Percentiles rank a stretch among this genome's conserved stretches.
Conservation (phyloP, 345 rosid species). For the Citrus mangshanensis region DNA sequence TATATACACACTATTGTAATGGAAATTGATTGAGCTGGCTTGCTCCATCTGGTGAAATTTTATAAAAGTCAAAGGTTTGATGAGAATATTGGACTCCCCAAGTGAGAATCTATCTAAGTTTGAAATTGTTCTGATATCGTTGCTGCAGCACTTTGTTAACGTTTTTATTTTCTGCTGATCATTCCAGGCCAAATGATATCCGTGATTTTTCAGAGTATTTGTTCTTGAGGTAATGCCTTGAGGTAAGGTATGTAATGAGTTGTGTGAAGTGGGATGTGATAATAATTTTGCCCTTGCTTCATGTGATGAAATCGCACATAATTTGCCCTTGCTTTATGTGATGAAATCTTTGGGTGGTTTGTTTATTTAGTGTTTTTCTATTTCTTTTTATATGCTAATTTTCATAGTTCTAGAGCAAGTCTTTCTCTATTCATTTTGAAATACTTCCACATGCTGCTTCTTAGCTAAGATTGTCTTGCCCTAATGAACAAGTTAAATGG, state of each 20-base stretch:
- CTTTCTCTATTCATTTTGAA: neutral
- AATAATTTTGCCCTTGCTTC: neutral
- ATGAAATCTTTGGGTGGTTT: neutral
- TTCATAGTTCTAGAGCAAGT: neutral
- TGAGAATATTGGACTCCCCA: slow-evolving; percentile 84
- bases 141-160: slow-evolving; percentile 1
- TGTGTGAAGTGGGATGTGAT: no score
- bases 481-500: neutral
- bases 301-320: neutral
- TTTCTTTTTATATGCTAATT: neutral
- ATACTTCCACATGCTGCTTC: neutral
- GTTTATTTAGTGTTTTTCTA: no score
- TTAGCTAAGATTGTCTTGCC: neutral
- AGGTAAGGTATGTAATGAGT: slow-evolving; percentile 42
- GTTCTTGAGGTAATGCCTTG: slow-evolving; percentile 93
- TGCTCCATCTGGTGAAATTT: slow-evolving; percentile 74
- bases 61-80: slow-evolving; percentile 89
- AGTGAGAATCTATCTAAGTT: slow-evolving; percentile 50
- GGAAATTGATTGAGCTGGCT: slow-evolving; percentile 87
- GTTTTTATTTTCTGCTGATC: slow-evolving; percentile 17
- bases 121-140: neutral
- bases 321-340: no score
- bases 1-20: slow-evolving; percentile 10
- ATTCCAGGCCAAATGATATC: slow-evolving; percentile 89
- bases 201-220: slow-evolving; percentile 83